Evolutionary conservation across 2,329 filamentous ascomycete genomes (phyloP).

Genomic region (Cordyceps militaris): DNA sequence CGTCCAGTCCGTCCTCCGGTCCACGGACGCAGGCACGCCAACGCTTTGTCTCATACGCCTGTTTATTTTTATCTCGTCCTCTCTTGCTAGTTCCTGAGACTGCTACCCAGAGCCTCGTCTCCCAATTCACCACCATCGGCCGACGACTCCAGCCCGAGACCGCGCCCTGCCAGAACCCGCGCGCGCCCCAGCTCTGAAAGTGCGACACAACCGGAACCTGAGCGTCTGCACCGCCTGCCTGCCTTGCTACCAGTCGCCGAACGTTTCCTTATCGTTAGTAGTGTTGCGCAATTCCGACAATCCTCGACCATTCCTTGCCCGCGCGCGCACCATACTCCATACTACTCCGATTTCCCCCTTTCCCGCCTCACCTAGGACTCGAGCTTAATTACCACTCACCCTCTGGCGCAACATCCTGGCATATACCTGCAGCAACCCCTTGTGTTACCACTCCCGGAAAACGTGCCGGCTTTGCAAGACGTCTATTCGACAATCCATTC

Average conservation of each 20-base stretch:
- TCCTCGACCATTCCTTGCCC: neutral
- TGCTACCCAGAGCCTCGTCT: neutral
- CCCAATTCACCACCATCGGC: neutral
- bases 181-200: neutral
- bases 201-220: neutral
- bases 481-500: slow-evolving; percentile 6
- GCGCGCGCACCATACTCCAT: neutral
- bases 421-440: slow-evolving; percentile 2
- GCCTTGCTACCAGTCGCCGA: neutral
- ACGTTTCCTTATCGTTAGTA: neutral
- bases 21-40: neutral
- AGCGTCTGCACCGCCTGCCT: neutral
- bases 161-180: neutral
- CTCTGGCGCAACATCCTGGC: neutral
- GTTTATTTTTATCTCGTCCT: slow-evolving; percentile 3
- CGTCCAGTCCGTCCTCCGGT: neutral
- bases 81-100: neutral
- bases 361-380: neutral
- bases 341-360: neutral
- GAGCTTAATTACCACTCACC: neutral
- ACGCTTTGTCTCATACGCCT: neutral
- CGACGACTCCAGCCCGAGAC: neutral
- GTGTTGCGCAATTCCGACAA: neutral
- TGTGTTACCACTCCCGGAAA: slow-evolving; percentile 6
- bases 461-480: slow-evolving; percentile 3